Percentiles rank a stretch among this genome's conserved stretches.
Evolutionary conservation across 345 rosid genomes (phyloP).

Genomic region (Rhodamnia argentea): DNA sequence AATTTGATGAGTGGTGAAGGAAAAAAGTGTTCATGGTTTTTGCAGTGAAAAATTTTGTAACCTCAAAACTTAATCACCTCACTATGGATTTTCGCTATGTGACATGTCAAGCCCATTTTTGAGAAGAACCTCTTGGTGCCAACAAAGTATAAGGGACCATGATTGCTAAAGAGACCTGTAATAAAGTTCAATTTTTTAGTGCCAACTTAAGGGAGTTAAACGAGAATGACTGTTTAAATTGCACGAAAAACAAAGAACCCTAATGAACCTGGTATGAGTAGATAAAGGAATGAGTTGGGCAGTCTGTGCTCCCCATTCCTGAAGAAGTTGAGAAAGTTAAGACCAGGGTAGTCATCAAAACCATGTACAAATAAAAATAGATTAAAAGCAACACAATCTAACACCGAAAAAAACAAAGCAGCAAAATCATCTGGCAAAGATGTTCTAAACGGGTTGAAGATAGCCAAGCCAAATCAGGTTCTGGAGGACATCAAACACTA

Average conservation of each 20-base stretch:
- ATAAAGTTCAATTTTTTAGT: not conserved
- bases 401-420: not conserved
- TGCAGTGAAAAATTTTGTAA: not conserved
- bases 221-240: not conserved
- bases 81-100: conserved; percentile 61
- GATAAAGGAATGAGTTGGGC: conserved; percentile 49
- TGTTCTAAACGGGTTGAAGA: not conserved
- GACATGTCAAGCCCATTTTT: conserved; percentile 63
- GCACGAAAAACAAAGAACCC: not conserved
- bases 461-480: not conserved
- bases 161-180: conserved; percentile 69
- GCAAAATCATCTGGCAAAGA: not conserved
- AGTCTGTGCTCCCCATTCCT: conserved; percentile 60
- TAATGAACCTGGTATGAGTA: conserved; percentile 49
- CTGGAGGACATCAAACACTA: not conserved
- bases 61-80: conserved; percentile 29
- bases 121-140: conserved; percentile 53
- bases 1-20: not conserved
- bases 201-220: not conserved
- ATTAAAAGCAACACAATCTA: not conserved
- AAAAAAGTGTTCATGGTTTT: not conserved
- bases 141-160: conserved; percentile 61
- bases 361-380: not conserved
- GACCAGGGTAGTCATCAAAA: not conserved
- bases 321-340: not conserved